Conservation (phyloP, 1,139 yeast species). For the Candida dubliniensis region DNA sequence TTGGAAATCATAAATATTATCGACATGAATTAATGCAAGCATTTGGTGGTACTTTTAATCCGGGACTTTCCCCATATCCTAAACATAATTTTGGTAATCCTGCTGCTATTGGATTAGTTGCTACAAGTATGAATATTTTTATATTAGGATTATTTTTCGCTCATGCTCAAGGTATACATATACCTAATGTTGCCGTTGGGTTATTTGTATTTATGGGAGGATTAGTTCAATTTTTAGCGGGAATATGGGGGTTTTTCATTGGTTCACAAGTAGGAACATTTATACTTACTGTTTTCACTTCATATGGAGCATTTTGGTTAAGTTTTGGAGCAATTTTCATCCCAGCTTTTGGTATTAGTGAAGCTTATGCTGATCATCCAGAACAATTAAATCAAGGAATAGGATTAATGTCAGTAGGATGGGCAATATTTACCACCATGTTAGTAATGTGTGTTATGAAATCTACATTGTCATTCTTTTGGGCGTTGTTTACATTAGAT, state of each 20-base stretch:
- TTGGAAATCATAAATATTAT: conserved; percentile 35
- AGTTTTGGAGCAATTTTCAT: conserved; percentile 59
- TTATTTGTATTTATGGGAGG: conserved; percentile 58
- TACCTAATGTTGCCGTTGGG: conserved; percentile 44
- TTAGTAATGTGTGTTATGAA: conserved; percentile 59
- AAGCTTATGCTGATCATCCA: conserved; percentile 46
- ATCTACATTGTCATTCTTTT: conserved; percentile 60
- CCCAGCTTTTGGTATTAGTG: conserved; percentile 53
- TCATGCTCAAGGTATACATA: conserved; percentile 35
- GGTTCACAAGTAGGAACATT: conserved; percentile 52
- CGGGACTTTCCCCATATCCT: conserved; percentile 33
- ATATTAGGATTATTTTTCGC: conserved; percentile 43
- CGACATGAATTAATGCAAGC: conserved; percentile 42
- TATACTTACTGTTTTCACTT: conserved; percentile 61
- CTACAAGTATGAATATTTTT: conserved; percentile 34
- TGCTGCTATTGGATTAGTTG: conserved; percentile 59
- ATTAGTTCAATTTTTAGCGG: conserved; percentile 60
- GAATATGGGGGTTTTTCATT: conserved; percentile 61
- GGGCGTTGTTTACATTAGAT: conserved; percentile 52
- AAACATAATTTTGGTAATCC: conserved; percentile 51
- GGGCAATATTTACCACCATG: conserved; percentile 62
- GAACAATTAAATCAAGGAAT: conserved; percentile 49
- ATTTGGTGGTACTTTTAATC: conserved; percentile 35
- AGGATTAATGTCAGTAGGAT: conserved; percentile 60
- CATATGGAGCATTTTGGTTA: conserved; percentile 77